Base-by-base conservation (phyloP, 2,329 filamentous ascomycete genomes). In the Neonectria punicea region DNA sequence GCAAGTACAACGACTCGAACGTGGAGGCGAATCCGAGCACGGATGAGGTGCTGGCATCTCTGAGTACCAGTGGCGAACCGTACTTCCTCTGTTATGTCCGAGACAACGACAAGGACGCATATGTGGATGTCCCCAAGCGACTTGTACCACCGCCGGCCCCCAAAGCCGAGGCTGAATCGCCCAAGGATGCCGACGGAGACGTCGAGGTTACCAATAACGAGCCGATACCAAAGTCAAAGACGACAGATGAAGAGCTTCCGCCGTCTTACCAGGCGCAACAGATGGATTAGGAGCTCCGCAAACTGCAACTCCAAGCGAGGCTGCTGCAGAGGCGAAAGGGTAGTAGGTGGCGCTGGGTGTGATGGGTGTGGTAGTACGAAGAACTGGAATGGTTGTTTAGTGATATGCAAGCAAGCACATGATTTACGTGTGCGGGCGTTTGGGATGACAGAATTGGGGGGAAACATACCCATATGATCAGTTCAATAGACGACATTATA, bases 1-100 rank as follows among this genome's bases (percentile, higher is more conserved):
- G 94, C 62, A 93, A 93, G 75, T 99, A 98, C 84, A 99, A 99
- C 76, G 96, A 99, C 74, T 91, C 91, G 58, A 86, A 86, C 16
- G 94, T 99, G 25, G 90, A 88, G 3, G 89, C 92, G 68, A 83
- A 86, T 63, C 86, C 89, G 28, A 86, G 92, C 72, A 84, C 87
- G 8, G 83, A 84, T 16, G 87, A 91, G 54, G 92, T 97, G 44
- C 90, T 96, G 68, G 84, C 87, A 25, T 85, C 87, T 66, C 84
- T 92, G 53, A 89, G 88, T 65, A 86, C 82, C 11, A 90, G 81
- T 79, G 92, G 93, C 5, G 94, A 93, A 53, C 93, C 93, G 2
- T 94, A 93, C 75, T 93, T 92, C 75, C 85, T 96, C 22, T 93
- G 94, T 46, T 97, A 97, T 73, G 90, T 97, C n/a, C 85, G 87